Evolutionary conservation across 2,329 filamentous ascomycete species (phyloP), one percentile per base, ranked within the genome.

Genomic region (Fusarium sp.): DNA sequence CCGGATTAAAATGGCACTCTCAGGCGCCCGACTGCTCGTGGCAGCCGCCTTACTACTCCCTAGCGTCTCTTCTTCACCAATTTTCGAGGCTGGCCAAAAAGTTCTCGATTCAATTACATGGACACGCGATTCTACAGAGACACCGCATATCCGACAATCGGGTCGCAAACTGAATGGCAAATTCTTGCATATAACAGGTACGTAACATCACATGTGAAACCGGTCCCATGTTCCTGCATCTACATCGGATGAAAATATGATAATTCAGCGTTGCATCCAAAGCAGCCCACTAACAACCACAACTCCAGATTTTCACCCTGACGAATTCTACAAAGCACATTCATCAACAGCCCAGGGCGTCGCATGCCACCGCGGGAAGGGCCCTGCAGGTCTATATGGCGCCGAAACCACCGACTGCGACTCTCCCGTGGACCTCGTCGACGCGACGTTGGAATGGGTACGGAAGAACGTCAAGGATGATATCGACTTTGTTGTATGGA

Each of bases 401-500:
- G 91, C 94, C 61, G 93, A 96, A 81, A 94, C 91, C 2, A 93
- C 93, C 14, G 93, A 94, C 66, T 99, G 96, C 86, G 96, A 99
- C 83, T 89, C 93, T 5, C 95, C 96, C 1, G 83, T 91, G 66
- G 84, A 91, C 1, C 89, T 99, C 23, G 85, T 97, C 69, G 93
- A 98, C 80, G 92, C 93, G 76, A 98, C 95, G 0, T 94, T 98
- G 78, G 87, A 91, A 77, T 99, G 95, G 95, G 92, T 99, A 57
- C 86, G 90, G 48, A 87, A 90, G 46, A 91, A 97, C 77, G 79
- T 97, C 64, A 92, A 89, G 78, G 92, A 95, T 79, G 83, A 91
- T 7, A 88, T 98, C 72, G 94, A 98, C 80, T 98, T 98, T 79
- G 91, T 97, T 55, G 85, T 97, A 54, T 97, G 94, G 94, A 97